Evolutionary conservation across 2,329 filamentous ascomycete species (phyloP).

Genomic region (Salinomyces thailandicus): DNA sequence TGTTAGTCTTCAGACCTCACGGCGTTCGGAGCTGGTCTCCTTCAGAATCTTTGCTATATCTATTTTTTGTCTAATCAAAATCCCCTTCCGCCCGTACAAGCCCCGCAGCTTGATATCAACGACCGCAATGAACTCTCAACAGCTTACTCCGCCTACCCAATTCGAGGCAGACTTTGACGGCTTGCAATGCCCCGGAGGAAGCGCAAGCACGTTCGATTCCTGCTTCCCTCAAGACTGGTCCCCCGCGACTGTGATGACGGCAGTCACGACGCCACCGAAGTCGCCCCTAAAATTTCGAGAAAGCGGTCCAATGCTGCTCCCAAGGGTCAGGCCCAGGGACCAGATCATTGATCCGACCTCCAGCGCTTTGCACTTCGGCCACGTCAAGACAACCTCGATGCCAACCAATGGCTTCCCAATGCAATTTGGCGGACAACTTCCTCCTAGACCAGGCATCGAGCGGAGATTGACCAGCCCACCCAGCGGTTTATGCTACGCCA

Average conservation of each 20-base stretch:
- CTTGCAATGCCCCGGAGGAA: constrained; percentile 22
- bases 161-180: constrained; percentile 20
- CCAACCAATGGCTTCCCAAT: constrained; percentile 18
- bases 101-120: constrained; percentile 14
- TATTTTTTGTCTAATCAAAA: constrained; percentile 21
- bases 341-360: constrained; percentile 16
- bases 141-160: constrained; percentile 35
- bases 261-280: constrained; percentile 20
- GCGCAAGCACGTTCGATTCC: constrained; percentile 21
- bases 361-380: constrained; percentile 10
- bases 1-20: constrained; percentile 25
- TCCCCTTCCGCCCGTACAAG: too few relatives aligned
- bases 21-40: constrained; percentile 36
- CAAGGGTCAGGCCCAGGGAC: constrained; percentile 19
- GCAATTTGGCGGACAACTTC: constrained; percentile 19
- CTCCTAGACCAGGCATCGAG: constrained; percentile 7
- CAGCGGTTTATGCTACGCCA: constrained; percentile 6
- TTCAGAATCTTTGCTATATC: constrained; percentile 10
- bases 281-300: constrained; percentile 22
- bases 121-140: constrained; percentile 33
- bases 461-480: constrained; percentile 20
- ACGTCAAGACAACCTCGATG: constrained; percentile 20
- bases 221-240: constrained; percentile 22
- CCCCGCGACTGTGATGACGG: constrained; percentile 22
- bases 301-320: constrained; percentile 19